These are phyloP conservation scores for Polytrichum commune DNA, from an alignment of 225 moss, liverwort and hornwort species.

Conservation along the genomic window DNA sequence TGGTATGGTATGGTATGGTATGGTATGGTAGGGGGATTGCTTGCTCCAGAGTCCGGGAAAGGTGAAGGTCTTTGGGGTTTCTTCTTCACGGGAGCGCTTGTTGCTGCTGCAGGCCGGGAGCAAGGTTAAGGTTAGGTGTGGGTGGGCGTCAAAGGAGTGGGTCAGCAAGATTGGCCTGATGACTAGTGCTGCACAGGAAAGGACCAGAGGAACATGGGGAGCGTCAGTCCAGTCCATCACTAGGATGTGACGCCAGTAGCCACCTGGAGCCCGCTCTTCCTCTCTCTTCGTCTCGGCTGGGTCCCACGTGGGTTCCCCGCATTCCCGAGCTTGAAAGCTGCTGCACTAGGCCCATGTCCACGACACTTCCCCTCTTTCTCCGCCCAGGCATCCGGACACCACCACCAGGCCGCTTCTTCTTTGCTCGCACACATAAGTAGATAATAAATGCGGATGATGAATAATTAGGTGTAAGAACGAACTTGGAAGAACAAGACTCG, in stretches of 20 bases:
- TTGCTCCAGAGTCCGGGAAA: too few relatives aligned
- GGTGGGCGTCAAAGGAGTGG: slow-evolving; percentile 16
- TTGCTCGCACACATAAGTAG: too few relatives aligned
- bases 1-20: too few relatives aligned
- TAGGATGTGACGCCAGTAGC: slow-evolving; percentile 6
- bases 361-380: slow-evolving; percentile 22
- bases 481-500: too few relatives aligned
- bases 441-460: too few relatives aligned
- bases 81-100: too few relatives aligned
- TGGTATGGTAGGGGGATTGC: too few relatives aligned
- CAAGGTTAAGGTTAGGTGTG: slow-evolving; percentile 7
- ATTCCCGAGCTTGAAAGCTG: slow-evolving; percentile 27
- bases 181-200: slow-evolving; percentile 29
- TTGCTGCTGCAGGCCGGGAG: too few relatives aligned
- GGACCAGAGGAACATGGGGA: slow-evolving; percentile 15
- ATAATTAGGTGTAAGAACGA: too few relatives aligned
- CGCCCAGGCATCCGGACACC: slow-evolving; percentile 22
- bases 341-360: slow-evolving; percentile 5
- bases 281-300: neutral
- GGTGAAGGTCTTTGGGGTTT: too few relatives aligned
- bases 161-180: slow-evolving; percentile 31
- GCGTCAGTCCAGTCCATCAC: slow-evolving; percentile 14
- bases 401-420: neutral
- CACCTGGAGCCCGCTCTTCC: slow-evolving; percentile 4
- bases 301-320: slow-evolving; percentile 42